A percentile compares a stretch with the other conserved stretches of the same genome.
phyloP scores from a whole-genome alignment of 192 early-diverging fungal species.

The Gonapodya sp. region DNA sequence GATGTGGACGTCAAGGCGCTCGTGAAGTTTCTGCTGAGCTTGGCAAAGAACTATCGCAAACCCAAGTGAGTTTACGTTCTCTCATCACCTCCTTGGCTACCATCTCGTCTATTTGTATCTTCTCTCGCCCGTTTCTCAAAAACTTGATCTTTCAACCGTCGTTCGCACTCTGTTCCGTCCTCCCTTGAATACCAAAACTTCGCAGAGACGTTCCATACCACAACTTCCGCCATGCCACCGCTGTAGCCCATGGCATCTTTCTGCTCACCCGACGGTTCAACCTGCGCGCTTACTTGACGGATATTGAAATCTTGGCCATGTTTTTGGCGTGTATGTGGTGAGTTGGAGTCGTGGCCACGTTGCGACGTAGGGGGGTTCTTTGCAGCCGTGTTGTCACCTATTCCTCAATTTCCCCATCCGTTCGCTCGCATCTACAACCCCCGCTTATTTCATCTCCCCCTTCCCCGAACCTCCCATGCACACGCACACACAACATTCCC shows the following conservation, averaged over 20 bases:
- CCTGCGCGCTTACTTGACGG: constrained; percentile 12
- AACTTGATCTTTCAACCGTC: too few relatives aligned
- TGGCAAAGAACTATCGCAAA: constrained; percentile 32
- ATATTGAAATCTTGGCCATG: constrained; percentile 33
- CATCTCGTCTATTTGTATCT: too few relatives aligned
- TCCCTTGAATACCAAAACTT: too few relatives aligned
- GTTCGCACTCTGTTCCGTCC: too few relatives aligned
- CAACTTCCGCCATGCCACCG: constrained; percentile 36
- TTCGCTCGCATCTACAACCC: too few relatives aligned
- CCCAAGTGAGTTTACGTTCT: background rate
- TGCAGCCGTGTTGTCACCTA: too few relatives aligned
- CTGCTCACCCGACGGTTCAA: constrained; percentile 17
- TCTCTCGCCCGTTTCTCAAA: too few relatives aligned
- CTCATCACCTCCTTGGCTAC: background rate
- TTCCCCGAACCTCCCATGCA: background rate
- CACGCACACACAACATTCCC: background rate
- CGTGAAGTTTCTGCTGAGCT: constrained; percentile 26
- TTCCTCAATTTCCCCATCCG: too few relatives aligned
- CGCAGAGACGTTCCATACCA: constrained; percentile 25
- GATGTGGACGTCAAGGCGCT: constrained; percentile 26
- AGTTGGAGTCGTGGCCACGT: too few relatives aligned
- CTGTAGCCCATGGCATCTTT: constrained; percentile 27
- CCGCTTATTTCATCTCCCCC: too few relatives aligned
- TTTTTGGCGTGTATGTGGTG: constrained; percentile 24
- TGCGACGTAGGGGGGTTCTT: too few relatives aligned